Evolutionary conservation across 805 yeast genomes (phyloP).

Genomic region (Candida nitratophila): DNA sequence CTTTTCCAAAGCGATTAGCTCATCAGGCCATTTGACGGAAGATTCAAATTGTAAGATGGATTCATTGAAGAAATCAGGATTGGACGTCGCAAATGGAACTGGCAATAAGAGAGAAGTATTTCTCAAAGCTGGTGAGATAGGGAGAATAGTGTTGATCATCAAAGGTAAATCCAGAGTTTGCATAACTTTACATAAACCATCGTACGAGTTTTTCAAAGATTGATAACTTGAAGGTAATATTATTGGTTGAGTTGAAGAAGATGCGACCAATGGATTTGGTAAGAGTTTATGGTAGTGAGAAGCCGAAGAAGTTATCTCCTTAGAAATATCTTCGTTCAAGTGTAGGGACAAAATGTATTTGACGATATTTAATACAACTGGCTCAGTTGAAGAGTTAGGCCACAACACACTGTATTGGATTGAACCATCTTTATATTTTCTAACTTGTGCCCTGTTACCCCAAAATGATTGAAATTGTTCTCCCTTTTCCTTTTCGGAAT

Average conservation of each 20-base stretch:
- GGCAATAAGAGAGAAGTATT: slow-evolving; percentile 74
- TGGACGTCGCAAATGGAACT: slow-evolving; percentile 68
- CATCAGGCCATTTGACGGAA: slow-evolving; percentile 95
- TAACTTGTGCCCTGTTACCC: slow-evolving; percentile 79
- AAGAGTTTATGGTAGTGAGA: slow-evolving; percentile 41
- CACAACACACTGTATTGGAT: slow-evolving; percentile 90
- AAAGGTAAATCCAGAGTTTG: slow-evolving; percentile 53
- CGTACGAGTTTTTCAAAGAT: slow-evolving; percentile 42
- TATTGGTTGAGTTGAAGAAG: slow-evolving; percentile 43
- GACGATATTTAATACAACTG: slow-evolving; percentile 59
- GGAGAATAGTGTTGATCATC: slow-evolving; percentile 60
- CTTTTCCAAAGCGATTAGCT: slow-evolving; percentile 73
- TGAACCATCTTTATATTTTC: slow-evolving; percentile 90
- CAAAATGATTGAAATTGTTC: slow-evolving; percentile 74
- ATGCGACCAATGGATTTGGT: slow-evolving; percentile 54
- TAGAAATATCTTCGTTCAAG: slow-evolving; percentile 36
- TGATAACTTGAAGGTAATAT: slow-evolving; percentile 34
- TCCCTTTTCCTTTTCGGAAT: slow-evolving; percentile 50
- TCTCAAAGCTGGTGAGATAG: slow-evolving; percentile 70
- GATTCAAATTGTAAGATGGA: slow-evolving; percentile 82
- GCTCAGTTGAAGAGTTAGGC: slow-evolving; percentile 50
- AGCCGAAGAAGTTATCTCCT: slow-evolving; percentile 30
- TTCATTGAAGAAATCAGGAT: slow-evolving; percentile 75
- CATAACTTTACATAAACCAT: slow-evolving; percentile 40
- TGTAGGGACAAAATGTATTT: slow-evolving; percentile 60